phyloP scores from a whole-genome alignment of 1,284 basidiomycete genomes.

The Xanthoconium separans region DNA sequence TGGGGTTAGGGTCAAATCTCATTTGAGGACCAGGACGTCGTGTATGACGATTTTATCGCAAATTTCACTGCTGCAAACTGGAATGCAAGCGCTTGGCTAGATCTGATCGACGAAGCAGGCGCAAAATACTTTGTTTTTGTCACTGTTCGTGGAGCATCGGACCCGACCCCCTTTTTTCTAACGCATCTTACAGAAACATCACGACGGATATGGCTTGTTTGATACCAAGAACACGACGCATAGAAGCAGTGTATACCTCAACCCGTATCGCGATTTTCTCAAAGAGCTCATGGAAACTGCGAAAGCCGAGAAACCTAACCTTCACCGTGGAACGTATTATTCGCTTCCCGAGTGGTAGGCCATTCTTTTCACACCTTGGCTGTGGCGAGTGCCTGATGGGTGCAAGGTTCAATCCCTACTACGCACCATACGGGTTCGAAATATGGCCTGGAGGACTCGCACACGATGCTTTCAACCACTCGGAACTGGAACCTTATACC shows the following conservation, averaged over 20 bases:
- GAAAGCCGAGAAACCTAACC: conserved; percentile 45
- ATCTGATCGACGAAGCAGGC: conserved; percentile 53
- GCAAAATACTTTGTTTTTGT: conserved; percentile 64
- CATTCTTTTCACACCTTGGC: not conserved
- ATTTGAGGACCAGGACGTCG: conserved; percentile 36
- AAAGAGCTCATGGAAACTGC: conserved; percentile 52
- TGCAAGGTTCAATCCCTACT: conserved; percentile 55
- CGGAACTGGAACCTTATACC: conserved; percentile 53
- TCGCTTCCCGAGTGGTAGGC: conserved; percentile 52
- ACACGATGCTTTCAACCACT: conserved; percentile 48
- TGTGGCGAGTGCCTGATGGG: not conserved
- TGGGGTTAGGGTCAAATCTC: not conserved
- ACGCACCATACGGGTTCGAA: conserved; percentile 48
- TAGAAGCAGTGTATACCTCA: conserved; percentile 47
- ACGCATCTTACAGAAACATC: conserved; percentile 41
- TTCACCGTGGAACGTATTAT: conserved; percentile 53
- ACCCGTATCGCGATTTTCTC: conserved; percentile 53
- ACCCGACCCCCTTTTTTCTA: not conserved
- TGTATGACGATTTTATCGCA: conserved; percentile 59
- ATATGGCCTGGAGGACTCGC: conserved; percentile 55
- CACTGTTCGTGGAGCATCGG: conserved; percentile 36
- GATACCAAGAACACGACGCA: conserved; percentile 52
- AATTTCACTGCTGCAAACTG: conserved; percentile 52
- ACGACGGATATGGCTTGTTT: conserved; percentile 52
- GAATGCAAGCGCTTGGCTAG: conserved; percentile 53